Evolutionary conservation across 2,329 filamentous ascomycete genomes (phyloP), one percentile per base, ranked within the genome.

Genomic region (Gremmenia infestans): DNA sequence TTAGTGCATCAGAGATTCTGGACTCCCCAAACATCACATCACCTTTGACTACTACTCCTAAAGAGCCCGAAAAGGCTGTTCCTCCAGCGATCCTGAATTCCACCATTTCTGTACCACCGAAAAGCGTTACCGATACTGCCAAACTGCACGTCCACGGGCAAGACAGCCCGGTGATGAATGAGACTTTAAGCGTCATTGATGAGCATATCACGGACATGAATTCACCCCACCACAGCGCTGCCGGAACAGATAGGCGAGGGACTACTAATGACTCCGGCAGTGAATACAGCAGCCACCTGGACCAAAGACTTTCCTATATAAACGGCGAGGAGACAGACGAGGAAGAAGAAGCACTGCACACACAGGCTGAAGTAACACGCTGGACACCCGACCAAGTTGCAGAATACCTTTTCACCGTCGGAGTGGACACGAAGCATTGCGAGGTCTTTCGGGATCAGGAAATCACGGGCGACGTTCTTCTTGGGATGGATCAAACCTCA

Each of bases 361-460:
- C 78, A 2, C 79, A 84, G 66, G 76, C 81, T 36, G 88, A 97
- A 69, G 91, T 99, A 23, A 82, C 86, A 66, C 72, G 76, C 2
- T 99, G 94, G 94, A 83, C 80, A 28, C 83, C 91, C 1, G 82
- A 85, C 61, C 84, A 94, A 59, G 93, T 97, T 19, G 90, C 93
- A 35, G 90, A 95, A 66, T 93, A 96, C 69, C 78, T 99, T 42
- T 92, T 94, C 64, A 88, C 88, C 1, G 77, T 85, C 4, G 92
- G 91, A 6, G 88, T 97, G 7, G 93, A 97, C 70, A 85, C 87
- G 66, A 86, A 86, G 63, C 93, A 97, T 65, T 99, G 94, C 69
- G 88, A 96, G 62, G 89, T 97, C 3, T 99, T 99, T 67, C 81
- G 87, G 64, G 92, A 97, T 67, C 93, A 99, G 72, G 94, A 99